A percentile compares a stretch with the other conserved stretches of the same genome.
Evolutionary conservation across 768 basidiomycete species (phyloP).

Genomic region (Rhizopogon vulgaris): DNA sequence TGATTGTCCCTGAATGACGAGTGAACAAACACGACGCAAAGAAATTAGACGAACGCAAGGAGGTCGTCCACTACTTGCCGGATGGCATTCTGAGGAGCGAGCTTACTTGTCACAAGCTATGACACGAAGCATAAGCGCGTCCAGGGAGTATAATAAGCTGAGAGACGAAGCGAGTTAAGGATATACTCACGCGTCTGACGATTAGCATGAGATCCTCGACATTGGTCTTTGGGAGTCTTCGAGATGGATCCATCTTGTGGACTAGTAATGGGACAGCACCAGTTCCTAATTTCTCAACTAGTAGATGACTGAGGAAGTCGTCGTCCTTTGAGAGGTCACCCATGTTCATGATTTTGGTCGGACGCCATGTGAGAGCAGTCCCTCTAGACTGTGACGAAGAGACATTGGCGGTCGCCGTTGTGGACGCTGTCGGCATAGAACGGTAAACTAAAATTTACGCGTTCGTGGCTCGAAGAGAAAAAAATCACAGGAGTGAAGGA

Average conservation of each 20-base stretch:
- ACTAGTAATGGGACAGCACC: constrained; percentile 75
- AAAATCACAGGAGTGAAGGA: constrained; percentile 3
- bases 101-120: constrained; percentile 57
- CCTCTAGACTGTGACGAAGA: constrained; percentile 12
- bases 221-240: constrained; percentile 72
- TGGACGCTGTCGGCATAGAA: constrained; percentile 25
- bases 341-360: constrained; percentile 88
- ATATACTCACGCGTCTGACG: constrained; percentile 65
- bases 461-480: constrained; percentile 8
- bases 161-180: constrained; percentile 19
- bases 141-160: constrained; percentile 10
- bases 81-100: constrained; percentile 49
- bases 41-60: constrained; percentile 51
- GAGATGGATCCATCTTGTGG: constrained; percentile 83
- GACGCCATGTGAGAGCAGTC: constrained; percentile 54
- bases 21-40: constrained; percentile 16
- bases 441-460: constrained; percentile 17
- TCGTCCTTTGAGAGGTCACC: constrained; percentile 86
- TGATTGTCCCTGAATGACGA: constrained; percentile 11
- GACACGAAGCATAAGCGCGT: constrained; percentile 17
- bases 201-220: constrained; percentile 60
- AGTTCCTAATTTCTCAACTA: constrained; percentile 85
- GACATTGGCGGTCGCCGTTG: constrained; percentile 18
- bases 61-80: constrained; percentile 75
- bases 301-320: constrained; percentile 84